Conservation (phyloP, 208 protist genomes). For the Leptomonas pyrrhocoris region DNA sequence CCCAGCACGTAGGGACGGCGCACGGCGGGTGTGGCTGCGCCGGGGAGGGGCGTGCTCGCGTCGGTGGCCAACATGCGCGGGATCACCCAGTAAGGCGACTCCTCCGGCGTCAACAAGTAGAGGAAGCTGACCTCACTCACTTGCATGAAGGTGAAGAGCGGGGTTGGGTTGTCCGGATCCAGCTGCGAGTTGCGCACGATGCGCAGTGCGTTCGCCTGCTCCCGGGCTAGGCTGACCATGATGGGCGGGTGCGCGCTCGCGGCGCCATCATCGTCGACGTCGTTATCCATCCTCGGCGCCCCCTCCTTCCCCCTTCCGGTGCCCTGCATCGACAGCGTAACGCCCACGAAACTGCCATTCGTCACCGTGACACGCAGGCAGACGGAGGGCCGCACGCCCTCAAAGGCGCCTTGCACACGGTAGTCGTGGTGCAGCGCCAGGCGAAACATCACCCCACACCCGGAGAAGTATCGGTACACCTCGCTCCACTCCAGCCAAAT, state of each 20-base stretch:
- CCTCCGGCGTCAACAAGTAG: constrained; percentile 46
- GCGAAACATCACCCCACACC: constrained; percentile 55
- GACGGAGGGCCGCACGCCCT: constrained; percentile 38
- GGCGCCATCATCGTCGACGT: neutral
- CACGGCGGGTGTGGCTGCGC: neutral
- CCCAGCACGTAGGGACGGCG: constrained; percentile 24
- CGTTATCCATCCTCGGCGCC: neutral
- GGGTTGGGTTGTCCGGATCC: constrained; percentile 43
- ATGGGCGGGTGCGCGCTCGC: constrained; percentile 31
- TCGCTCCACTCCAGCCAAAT: constrained; percentile 75
- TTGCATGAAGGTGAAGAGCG: constrained; percentile 57
- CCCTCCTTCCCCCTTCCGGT: neutral
- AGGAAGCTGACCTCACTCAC: constrained; percentile 43
- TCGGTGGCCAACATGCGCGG: constrained; percentile 47
- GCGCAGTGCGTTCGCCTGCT: constrained; percentile 9
- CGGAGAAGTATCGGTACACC: constrained; percentile 59
- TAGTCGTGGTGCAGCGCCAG: constrained; percentile 46
- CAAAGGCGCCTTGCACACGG: constrained; percentile 52
- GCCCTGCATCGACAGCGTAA: constrained; percentile 21
- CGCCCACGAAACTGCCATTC: constrained; percentile 28
- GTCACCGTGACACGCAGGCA: constrained; percentile 47
- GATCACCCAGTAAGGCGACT: constrained; percentile 63
- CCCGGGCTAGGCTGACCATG: constrained; percentile 26
- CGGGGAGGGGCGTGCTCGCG: neutral
- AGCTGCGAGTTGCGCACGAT: constrained; percentile 30